These are phyloP conservation scores for Arthrobotrys megalospora DNA, from an alignment of 2,329 filamentous ascomycete genomes.

Conservation along the genomic window DNA sequence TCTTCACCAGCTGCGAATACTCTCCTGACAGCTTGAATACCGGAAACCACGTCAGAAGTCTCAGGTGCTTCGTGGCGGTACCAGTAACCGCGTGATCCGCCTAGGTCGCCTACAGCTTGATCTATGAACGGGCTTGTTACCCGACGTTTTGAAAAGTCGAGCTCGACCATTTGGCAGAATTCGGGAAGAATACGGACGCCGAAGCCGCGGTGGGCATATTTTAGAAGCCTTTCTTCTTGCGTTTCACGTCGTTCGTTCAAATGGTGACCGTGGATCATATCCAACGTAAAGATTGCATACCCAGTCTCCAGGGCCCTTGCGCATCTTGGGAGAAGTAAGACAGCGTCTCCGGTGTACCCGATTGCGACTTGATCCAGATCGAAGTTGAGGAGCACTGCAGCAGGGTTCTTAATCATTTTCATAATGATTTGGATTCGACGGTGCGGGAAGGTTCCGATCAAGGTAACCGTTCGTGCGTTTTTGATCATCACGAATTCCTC, in stretches of 20 bases:
- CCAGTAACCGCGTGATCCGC: background rate
- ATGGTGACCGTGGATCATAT: conserved; percentile 64
- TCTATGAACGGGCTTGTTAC: conserved; percentile 23
- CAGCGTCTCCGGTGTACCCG: conserved; percentile 64
- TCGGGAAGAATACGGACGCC: conserved; percentile 64
- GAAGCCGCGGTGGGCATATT: conserved; percentile 65
- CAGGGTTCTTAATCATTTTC: conserved; percentile 63
- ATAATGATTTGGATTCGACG: conserved; percentile 65
- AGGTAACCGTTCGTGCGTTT: conserved; percentile 64
- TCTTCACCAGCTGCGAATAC: conserved; percentile 60
- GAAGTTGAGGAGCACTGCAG: conserved; percentile 64
- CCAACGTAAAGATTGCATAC: conserved; percentile 63
- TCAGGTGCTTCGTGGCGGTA: background rate
- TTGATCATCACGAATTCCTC: conserved; percentile 63
- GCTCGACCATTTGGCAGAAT: conserved; percentile 63
- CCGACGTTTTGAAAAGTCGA: conserved; percentile 52
- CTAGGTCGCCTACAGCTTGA: conserved; percentile 34
- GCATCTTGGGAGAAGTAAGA: conserved; percentile 65
- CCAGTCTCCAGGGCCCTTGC: conserved; percentile 65
- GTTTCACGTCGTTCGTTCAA: conserved; percentile 63
- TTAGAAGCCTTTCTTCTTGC: conserved; percentile 63
- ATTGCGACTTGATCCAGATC: conserved; percentile 65
- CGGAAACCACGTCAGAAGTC: conserved; percentile 27
- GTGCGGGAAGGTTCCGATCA: conserved; percentile 63
- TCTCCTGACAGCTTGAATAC: conserved; percentile 60